Evolutionary conservation across 768 basidiomycete genomes (phyloP).

Genomic region (Suillus brevipes): DNA sequence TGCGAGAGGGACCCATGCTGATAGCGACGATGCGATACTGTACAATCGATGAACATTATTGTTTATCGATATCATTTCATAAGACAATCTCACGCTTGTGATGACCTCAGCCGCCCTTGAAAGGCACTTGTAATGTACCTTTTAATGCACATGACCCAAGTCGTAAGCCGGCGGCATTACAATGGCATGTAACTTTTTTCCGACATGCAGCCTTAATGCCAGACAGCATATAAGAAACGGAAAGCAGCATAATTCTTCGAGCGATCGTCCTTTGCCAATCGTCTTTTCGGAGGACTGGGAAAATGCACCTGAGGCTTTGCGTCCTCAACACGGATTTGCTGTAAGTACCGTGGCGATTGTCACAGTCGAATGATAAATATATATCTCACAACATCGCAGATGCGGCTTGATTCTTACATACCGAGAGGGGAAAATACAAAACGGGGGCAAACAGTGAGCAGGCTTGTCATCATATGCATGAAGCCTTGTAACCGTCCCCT

Average conservation of each 20-base stretch:
- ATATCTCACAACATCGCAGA: slow-evolving; percentile 1
- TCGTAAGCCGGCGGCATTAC: not conserved
- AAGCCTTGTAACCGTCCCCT: not conserved
- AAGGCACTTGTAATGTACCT: not conserved
- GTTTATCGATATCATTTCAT: not conserved
- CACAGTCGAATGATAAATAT: not conserved
- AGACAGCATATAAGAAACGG: slow-evolving; percentile 12
- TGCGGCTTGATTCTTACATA: slow-evolving; percentile 6
- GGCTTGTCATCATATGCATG: not conserved
- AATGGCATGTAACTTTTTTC: not conserved
- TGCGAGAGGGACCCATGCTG: not conserved
- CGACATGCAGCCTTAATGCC: slow-evolving; percentile 18
- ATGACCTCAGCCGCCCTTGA: not conserved
- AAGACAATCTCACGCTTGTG: not conserved
- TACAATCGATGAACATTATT: not conserved
- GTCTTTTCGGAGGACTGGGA: not conserved
- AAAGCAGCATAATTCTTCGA: not conserved
- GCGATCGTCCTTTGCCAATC: slow-evolving; percentile 7
- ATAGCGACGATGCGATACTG: not conserved
- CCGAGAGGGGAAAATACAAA: not conserved
- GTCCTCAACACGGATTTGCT: not conserved
- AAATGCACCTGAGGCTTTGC: not conserved
- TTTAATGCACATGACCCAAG: not conserved
- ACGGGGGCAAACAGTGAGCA: slow-evolving; percentile 12
- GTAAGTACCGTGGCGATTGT: not conserved